A percentile compares a stretch with the other conserved stretches of the same genome.
These are phyloP conservation scores for Podaxis sp. DNA, from an alignment of 768 basidiomycete genomes.

Conservation along the genomic window DNA sequence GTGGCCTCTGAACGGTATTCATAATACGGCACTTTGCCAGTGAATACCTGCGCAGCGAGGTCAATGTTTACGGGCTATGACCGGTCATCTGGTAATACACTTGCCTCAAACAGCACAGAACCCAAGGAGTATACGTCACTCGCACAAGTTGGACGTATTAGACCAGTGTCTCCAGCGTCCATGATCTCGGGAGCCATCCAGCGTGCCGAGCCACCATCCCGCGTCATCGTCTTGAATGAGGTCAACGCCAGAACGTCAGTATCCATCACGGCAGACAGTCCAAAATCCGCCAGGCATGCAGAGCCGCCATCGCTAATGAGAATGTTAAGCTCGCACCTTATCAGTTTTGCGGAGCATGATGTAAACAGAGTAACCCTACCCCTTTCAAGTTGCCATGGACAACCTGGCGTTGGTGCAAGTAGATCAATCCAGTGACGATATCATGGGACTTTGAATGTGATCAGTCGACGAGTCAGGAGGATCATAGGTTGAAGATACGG, in stretches of 20 bases:
- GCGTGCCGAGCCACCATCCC: not conserved
- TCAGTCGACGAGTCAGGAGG: not conserved
- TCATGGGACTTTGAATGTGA: slow-evolving; percentile 4
- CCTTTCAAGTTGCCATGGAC: slow-evolving; percentile 23
- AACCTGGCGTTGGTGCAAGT: slow-evolving; percentile 18
- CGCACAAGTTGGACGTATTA: not conserved
- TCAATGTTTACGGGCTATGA: not conserved
- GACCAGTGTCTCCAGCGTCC: not conserved
- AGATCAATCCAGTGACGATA: slow-evolving; percentile 17
- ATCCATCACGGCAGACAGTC: slow-evolving; percentile 15
- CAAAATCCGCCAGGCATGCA: slow-evolving; percentile 23
- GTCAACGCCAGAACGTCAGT: not conserved
- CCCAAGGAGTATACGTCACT: not conserved
- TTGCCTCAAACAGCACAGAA: not conserved
- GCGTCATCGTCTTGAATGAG: not conserved
- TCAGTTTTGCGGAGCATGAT: not conserved
- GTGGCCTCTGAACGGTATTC: not conserved
- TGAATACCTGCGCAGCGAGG: not conserved
- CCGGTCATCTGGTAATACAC: not conserved
- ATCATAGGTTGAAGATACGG: not conserved
- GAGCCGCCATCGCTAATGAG: slow-evolving; percentile 18
- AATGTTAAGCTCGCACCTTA: slow-evolving; percentile 18
- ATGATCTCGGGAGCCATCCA: not conserved
- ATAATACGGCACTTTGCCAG: not conserved
- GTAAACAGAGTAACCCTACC: slow-evolving; percentile 1